Percentiles rank a stretch among this genome's conserved stretches.
phyloP scores from a whole-genome alignment of 352 stramenopile genomes.

The Saprolegnia parasitica region DNA sequence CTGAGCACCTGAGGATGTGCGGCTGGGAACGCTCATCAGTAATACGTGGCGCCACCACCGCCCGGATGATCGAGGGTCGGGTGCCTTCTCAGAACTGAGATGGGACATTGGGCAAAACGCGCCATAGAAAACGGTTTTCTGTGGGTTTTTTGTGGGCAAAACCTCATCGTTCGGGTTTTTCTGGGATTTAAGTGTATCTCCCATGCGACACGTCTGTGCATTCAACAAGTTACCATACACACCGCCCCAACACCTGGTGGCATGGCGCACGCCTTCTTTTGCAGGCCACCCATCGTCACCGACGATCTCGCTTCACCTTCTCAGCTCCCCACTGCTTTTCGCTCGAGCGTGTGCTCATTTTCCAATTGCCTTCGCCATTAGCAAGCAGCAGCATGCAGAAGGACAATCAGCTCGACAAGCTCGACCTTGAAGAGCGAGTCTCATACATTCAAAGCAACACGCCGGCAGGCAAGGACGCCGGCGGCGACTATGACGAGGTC shows the following conservation, averaged over 20 bases:
- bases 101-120: neutral
- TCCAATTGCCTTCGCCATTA: neutral
- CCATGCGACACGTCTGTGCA: neutral
- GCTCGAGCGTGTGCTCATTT: neutral
- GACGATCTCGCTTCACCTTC: neutral
- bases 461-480: neutral
- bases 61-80: no score
- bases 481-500: neutral
- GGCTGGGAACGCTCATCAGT: no score
- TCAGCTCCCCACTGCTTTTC: neutral
- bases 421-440: slow-evolving; percentile 4
- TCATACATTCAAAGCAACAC: slow-evolving; percentile 7
- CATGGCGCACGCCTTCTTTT: neutral
- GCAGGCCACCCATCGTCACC: neutral
- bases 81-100: neutral
- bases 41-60: no score
- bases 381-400: slow-evolving; percentile 9
- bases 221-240: neutral
- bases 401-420: slow-evolving; percentile 7
- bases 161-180: neutral
- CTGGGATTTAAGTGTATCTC: neutral
- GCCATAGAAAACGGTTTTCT: neutral
- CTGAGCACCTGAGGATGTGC: no score
- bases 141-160: neutral
- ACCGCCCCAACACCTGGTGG: neutral